phyloP scores from a whole-genome alignment of 2,329 filamentous ascomycete species.

The Simplicillium sp. region DNA sequence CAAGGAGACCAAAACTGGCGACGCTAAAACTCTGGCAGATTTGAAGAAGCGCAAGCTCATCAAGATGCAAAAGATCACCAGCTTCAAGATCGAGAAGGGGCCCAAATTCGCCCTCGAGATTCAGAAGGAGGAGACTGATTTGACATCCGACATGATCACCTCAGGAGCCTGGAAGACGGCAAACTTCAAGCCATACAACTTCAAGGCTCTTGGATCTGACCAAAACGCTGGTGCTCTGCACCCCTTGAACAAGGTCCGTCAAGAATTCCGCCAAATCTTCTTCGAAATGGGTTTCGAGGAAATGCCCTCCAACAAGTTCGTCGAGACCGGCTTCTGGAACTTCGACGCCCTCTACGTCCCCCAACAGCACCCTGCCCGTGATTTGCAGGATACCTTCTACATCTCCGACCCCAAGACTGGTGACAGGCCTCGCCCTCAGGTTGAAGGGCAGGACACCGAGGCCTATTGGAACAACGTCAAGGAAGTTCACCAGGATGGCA shows the following conservation, averaged over 20 bases:
- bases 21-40: slow-evolving; percentile 69
- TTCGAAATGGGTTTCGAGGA: slow-evolving; percentile 98
- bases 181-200: slow-evolving; percentile 73
- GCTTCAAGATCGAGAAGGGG: slow-evolving; percentile 77
- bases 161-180: slow-evolving; percentile 87
- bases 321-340: slow-evolving; percentile 97
- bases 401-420: slow-evolving; percentile 79
- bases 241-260: slow-evolving; percentile 85
- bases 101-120: slow-evolving; percentile 83
- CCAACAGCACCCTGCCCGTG: slow-evolving; percentile 93
- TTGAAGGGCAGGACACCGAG: slow-evolving; percentile 59
- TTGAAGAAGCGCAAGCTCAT: slow-evolving; percentile 90
- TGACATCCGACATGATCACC: slow-evolving; percentile 87
- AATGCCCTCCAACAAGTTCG: slow-evolving; percentile 90
- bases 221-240: slow-evolving; percentile 53
- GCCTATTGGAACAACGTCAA: slow-evolving; percentile 83
- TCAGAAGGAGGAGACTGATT: slow-evolving; percentile 85
- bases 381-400: slow-evolving; percentile 98
- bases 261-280: slow-evolving; percentile 96
- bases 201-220: slow-evolving; percentile 60
- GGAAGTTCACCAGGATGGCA: slow-evolving; percentile 80
- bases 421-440: slow-evolving; percentile 52
- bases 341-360: slow-evolving; percentile 95
- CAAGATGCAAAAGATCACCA: slow-evolving; percentile 72
- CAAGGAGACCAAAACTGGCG: slow-evolving; percentile 59